Conservation (phyloP, 1,284 basidiomycete species). For the Fomes fomentarius region DNA sequence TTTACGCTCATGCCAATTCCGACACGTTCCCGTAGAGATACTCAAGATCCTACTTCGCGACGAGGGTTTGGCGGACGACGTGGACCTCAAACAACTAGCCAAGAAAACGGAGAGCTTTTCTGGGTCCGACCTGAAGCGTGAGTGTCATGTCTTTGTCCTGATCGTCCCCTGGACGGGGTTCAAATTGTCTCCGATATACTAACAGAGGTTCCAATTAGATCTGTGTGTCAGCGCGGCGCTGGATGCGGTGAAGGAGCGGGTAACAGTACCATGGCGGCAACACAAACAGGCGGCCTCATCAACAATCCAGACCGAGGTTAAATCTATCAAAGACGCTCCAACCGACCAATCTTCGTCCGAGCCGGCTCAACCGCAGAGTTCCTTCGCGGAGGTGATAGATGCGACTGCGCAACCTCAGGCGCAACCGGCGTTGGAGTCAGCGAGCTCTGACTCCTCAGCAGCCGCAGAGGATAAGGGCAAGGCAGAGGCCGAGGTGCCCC, state of each 20-base stretch:
- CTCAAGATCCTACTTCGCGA: constrained; percentile 82
- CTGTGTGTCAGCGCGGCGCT: constrained; percentile 88
- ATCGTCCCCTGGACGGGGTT: too few relatives aligned
- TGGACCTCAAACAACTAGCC: constrained; percentile 68
- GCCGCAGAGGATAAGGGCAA: background rate
- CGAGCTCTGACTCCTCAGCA: background rate
- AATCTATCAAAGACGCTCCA: constrained; percentile 6
- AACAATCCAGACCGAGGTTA: constrained; percentile 2
- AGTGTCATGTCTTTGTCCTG: constrained; percentile 36
- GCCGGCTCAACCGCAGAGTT: background rate
- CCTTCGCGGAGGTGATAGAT: background rate
- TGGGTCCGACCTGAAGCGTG: constrained; percentile 92
- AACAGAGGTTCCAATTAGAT: constrained; percentile 50
- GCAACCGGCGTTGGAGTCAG: constrained; percentile 2
- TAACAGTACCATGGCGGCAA: constrained; percentile 71
- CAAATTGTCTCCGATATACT: constrained; percentile 22
- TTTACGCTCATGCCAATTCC: constrained; percentile 6
- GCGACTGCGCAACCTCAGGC: background rate
- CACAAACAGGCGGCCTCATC: constrained; percentile 6
- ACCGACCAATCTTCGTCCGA: constrained; percentile 5
- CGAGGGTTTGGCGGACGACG: constrained; percentile 70
- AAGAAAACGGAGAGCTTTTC: constrained; percentile 85
- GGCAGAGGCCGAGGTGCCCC: constrained; percentile 9
- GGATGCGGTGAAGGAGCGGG: constrained; percentile 84
- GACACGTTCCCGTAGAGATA: constrained; percentile 57